Evolutionary conservation across 1,139 yeast species (phyloP), one percentile per base, ranked within the genome.

Genomic region (Protomyces macrosporus): DNA sequence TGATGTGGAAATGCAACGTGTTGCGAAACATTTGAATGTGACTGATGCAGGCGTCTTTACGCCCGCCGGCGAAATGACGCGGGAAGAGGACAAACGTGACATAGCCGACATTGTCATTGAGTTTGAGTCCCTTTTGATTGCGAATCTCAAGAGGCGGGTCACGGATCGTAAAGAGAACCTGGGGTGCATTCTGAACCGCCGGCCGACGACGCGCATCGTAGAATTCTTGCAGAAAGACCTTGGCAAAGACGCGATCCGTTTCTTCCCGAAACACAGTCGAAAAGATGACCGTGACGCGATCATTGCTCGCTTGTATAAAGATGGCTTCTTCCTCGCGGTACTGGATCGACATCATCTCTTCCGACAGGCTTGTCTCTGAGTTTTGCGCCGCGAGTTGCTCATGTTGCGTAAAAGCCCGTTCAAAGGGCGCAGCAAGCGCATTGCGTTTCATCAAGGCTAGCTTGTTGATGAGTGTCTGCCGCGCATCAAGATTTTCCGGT

Each of bases 121-220:
- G 68, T 30, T 70, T 69, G 34, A 72, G 70, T 3, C 71, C 73
- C 36, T 54, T 55, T 23, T 56, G 53, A 30, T 76, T 74, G 68
- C 85, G 76, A 67, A 95, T 85, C 75, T 93, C 99, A 72, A 90
- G 80, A 9, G 99, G 99, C n/a, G 97, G 89, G 70, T 90, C 97
- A 68, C 81, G 82, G 72, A 87, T 93, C 12, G 95, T 86, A 74
- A 88, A 91, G 72, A 95, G 82, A 62, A 93, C 99, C 78, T 95
- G 99, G 32, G 99, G 98, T 1, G 98, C 97, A 61, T 95, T 91
- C 77, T 95, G 98, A 66, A 93, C 95, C 12, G 96, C 88, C 3
- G 67, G 67, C 74, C 98, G 84, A 76, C 88, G 87, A 76, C 99
- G 84, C 10, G 99, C 98, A 73, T 89, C 99, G 56, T 93, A 97